Evolutionary conservation across 495 filamentous ascomycete genomes (phyloP).

Genomic region (Penicillium tannophilum): DNA sequence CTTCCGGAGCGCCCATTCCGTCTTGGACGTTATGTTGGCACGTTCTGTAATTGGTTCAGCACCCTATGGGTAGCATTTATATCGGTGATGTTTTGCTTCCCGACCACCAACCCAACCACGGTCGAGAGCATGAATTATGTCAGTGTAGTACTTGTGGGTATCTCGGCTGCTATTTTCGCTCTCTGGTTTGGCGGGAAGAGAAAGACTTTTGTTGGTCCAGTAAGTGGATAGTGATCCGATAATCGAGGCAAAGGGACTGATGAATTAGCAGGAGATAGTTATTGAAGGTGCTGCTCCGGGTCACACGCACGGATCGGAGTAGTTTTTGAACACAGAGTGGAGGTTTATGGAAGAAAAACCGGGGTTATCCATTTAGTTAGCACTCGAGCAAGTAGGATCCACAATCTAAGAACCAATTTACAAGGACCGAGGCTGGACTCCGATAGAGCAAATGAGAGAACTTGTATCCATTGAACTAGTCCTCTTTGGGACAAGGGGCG

Average conservation of each 20-base stretch:
- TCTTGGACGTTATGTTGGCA: background rate
- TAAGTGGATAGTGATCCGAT: background rate
- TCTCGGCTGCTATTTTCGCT: background rate
- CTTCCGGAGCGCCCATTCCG: background rate
- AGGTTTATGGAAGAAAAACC: background rate
- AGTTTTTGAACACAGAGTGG: background rate
- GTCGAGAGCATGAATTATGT: conserved; percentile 1
- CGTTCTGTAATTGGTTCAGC: background rate
- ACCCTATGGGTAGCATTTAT: background rate
- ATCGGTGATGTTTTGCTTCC: conserved; percentile 1
- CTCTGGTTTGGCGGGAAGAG: background rate
- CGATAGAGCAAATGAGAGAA: too few species aligned
- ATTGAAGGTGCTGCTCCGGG: background rate
- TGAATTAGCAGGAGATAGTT: background rate
- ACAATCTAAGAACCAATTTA: background rate
- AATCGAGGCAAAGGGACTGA: background rate
- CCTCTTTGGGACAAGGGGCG: background rate
- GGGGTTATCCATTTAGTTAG: background rate
- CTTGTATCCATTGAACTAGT: background rate
- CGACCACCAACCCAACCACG: background rate
- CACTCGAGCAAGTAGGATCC: background rate
- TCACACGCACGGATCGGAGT: background rate
- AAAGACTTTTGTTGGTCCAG: background rate
- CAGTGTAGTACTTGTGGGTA: background rate
- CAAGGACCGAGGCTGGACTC: too few species aligned